Percentiles rank a stretch among this genome's conserved stretches.
These are phyloP conservation scores for Mucor circinelloides DNA, from an alignment of 371 early-diverging fungal genomes.

Conservation along the genomic window DNA sequence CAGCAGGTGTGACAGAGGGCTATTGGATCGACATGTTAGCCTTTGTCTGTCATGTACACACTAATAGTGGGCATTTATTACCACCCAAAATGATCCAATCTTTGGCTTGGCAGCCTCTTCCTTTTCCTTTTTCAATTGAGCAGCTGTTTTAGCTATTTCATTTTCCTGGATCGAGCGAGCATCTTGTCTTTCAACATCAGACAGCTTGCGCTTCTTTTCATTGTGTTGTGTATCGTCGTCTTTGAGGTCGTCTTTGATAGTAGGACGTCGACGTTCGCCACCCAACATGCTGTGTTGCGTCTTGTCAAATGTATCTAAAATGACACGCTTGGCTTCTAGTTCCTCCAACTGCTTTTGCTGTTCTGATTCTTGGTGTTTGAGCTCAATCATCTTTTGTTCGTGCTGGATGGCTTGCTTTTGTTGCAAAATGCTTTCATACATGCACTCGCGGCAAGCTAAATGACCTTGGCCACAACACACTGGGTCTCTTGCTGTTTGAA, in stretches of 20 bases:
- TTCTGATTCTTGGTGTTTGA: slow-evolving; percentile 72
- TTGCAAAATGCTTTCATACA: slow-evolving; percentile 81
- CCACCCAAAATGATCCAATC: slow-evolving; percentile 83
- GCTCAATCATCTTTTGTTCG: slow-evolving; percentile 55
- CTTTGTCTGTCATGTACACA: background rate
- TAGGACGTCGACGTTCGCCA: slow-evolving; percentile 9
- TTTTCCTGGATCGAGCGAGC: slow-evolving; percentile 31
- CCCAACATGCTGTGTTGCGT: slow-evolving; percentile 66
- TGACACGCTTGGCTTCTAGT: slow-evolving; percentile 52
- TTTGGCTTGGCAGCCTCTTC: slow-evolving; percentile 59
- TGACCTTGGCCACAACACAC: slow-evolving; percentile 84
- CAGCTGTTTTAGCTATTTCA: slow-evolving; percentile 47
- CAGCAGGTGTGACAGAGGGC: slow-evolving; percentile 80
- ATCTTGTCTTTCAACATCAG: slow-evolving; percentile 35
- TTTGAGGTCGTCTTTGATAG: background rate
- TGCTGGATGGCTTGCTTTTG: slow-evolving; percentile 84
- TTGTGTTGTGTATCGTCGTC: background rate
- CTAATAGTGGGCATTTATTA: slow-evolving; percentile 24
- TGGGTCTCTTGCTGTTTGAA: slow-evolving; percentile 86
- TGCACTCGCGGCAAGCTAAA: slow-evolving; percentile 89
- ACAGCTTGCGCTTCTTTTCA: slow-evolving; percentile 49
- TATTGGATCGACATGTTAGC: slow-evolving; percentile 21
- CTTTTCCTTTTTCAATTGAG: slow-evolving; percentile 55
- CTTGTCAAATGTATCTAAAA: slow-evolving; percentile 66
- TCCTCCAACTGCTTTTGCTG: slow-evolving; percentile 45